These are phyloP conservation scores for Pleurotus pulmonarius DNA, from an alignment of 768 basidiomycete species.

Conservation along the genomic window DNA sequence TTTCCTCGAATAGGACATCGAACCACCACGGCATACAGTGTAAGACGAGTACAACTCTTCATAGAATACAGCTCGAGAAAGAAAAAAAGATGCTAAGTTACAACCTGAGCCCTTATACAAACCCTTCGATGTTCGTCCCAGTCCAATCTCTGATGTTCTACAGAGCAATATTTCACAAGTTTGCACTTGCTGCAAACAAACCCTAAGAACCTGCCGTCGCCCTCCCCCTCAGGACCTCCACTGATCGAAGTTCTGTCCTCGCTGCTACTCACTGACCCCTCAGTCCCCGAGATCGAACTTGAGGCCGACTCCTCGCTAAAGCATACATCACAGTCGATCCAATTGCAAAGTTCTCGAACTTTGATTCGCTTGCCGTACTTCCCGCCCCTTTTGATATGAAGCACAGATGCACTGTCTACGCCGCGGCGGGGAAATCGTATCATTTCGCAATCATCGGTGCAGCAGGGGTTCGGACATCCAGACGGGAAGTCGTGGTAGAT, in stretches of 20 bases:
- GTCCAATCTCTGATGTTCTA: conserved; percentile 70
- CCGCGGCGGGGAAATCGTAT: conserved; percentile 73
- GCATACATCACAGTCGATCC: conserved; percentile 69
- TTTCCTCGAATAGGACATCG: no score
- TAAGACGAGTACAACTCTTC: no score
- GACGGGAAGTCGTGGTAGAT: conserved; percentile 77
- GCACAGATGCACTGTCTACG: conserved; percentile 53
- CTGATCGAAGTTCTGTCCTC: conserved; percentile 17
- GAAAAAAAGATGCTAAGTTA: no score
- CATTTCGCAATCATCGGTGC: conserved; percentile 80
- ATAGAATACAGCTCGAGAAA: no score
- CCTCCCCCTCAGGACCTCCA: conserved; percentile 25
- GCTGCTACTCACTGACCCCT: conserved; percentile 39
- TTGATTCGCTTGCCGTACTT: conserved; percentile 46
- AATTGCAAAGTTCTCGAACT: conserved; percentile 72
- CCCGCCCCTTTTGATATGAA: conserved; percentile 58
- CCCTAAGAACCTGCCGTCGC: conserved; percentile 31
- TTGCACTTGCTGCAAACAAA: conserved; percentile 76
- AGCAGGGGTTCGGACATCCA: conserved; percentile 76
- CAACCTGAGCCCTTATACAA: conserved; percentile 31
- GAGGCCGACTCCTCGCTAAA: conserved; percentile 43
- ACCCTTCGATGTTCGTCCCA: conserved; percentile 79
- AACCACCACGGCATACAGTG: no score
- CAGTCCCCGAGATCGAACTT: conserved; percentile 30
- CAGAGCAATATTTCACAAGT: conserved; percentile 74